Evolutionary conservation across 768 basidiomycete genomes (phyloP).

Genomic region (Mycena latifolia): DNA sequence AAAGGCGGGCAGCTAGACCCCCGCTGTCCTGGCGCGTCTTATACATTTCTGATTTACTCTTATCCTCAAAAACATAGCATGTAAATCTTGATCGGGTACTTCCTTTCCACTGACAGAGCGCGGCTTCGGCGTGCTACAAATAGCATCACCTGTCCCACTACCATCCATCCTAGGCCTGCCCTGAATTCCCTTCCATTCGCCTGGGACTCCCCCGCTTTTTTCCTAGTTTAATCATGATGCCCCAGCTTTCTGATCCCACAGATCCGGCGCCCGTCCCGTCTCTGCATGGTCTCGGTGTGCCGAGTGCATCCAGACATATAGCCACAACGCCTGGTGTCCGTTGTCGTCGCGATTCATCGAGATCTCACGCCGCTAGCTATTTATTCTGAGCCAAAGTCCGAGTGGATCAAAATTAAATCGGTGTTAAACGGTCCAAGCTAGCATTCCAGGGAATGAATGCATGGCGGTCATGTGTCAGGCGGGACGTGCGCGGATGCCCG

Average conservation of each 20-base stretch:
- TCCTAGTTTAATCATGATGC: neutral
- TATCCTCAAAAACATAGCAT: constrained; percentile 18
- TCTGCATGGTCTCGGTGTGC: no score
- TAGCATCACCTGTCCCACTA: constrained; percentile 33
- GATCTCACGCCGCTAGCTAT: no score
- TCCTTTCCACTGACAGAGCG: constrained; percentile 30
- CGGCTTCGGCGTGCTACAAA: constrained; percentile 35
- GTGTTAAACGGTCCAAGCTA: neutral
- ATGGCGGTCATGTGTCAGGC: no score
- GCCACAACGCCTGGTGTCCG: no score
- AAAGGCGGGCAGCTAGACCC: neutral
- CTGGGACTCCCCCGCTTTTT: neutral
- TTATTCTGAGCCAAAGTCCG: neutral
- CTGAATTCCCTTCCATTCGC: neutral
- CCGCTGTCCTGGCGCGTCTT: neutral
- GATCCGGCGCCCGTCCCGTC: neutral
- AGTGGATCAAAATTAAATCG: neutral
- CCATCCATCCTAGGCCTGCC: neutral
- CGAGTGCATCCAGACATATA: no score
- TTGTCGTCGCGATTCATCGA: neutral
- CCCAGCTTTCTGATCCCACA: neutral
- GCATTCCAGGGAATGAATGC: no score
- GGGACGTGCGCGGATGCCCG: no score
- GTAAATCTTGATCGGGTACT: constrained; percentile 33
- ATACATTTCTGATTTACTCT: constrained; percentile 15